A percentile compares a stretch with the other conserved stretches of the same genome.
These are phyloP conservation scores for Pseudozyma sp. DNA, from an alignment of 1,284 basidiomycete species.

Conservation along the genomic window DNA sequence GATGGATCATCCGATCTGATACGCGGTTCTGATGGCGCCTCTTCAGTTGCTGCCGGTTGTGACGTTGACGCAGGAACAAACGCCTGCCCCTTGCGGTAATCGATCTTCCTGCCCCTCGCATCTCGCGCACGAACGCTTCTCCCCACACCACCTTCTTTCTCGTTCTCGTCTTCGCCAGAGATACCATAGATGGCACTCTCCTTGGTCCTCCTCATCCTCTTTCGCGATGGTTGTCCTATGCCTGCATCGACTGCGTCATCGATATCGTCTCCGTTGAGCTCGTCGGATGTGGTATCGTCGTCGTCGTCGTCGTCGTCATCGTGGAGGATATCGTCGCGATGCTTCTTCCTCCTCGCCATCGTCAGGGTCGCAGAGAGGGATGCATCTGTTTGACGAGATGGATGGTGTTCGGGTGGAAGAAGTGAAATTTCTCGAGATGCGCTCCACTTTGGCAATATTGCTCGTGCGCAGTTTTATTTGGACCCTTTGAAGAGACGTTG, in stretches of 20 bases:
- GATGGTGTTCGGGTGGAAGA: too few species aligned
- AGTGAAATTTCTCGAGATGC: too few species aligned
- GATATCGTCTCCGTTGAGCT: conserved; percentile 65
- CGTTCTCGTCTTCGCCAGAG: conserved; percentile 78
- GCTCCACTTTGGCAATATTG: too few species aligned
- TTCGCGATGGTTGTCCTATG: conserved; percentile 11
- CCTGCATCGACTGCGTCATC: neutral
- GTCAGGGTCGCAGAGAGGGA: neutral
- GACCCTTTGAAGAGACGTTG: too few species aligned
- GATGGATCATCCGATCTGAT: neutral
- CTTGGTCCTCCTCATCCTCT: conserved; percentile 32
- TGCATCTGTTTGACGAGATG: neutral
- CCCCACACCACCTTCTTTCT: conserved; percentile 13
- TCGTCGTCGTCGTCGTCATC: conserved; percentile 66
- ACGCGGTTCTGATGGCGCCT: neutral
- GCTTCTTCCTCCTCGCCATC: conserved; percentile 61
- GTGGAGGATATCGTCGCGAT: conserved; percentile 31
- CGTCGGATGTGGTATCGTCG: conserved; percentile 69
- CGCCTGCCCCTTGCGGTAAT: conserved; percentile 33
- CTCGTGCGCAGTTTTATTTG: too few species aligned
- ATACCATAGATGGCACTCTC: conserved; percentile 77
- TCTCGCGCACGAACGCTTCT: conserved; percentile 28
- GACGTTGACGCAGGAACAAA: conserved; percentile 33
- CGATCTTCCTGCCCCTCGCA: conserved; percentile 24
- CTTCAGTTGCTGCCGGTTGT: neutral